phyloP scores from a whole-genome alignment of 192 early-diverging fungal species.

The Fimicolochytrium jonesii region DNA sequence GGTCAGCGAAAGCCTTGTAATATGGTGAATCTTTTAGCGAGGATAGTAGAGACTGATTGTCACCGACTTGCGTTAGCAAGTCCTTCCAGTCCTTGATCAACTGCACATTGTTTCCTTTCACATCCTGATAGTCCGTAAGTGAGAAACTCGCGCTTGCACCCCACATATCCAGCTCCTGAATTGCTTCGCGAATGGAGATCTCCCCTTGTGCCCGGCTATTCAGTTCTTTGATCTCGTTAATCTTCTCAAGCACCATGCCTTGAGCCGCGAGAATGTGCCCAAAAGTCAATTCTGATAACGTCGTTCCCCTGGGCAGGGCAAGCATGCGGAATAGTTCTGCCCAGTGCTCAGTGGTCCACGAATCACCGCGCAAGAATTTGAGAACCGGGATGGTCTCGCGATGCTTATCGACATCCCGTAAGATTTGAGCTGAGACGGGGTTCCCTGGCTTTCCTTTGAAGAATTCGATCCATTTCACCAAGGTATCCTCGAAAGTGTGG shows the following conservation, averaged over 20 bases:
- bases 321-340: constrained; percentile 48
- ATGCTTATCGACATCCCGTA: constrained; percentile 40
- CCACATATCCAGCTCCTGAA: constrained; percentile 58
- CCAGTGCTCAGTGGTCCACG: constrained; percentile 58
- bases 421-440: constrained; percentile 32
- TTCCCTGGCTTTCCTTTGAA: constrained; percentile 30
- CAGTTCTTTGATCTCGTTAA: constrained; percentile 51
- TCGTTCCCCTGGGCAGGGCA: constrained; percentile 32
- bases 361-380: constrained; percentile 54
- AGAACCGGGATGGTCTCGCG: constrained; percentile 32
- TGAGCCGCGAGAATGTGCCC: constrained; percentile 34
- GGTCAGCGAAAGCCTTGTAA: constrained; percentile 53
- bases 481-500: constrained; percentile 43
- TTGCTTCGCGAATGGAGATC: constrained; percentile 52
- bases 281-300: constrained; percentile 44
- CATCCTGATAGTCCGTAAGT: constrained; percentile 48
- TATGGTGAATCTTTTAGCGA: constrained; percentile 60
- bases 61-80: constrained; percentile 52
- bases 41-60: constrained; percentile 53
- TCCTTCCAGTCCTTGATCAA: constrained; percentile 61
- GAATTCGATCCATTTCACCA: constrained; percentile 39
- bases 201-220: constrained; percentile 55
- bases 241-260: constrained; percentile 29
- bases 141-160: constrained; percentile 47
- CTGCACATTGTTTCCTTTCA: constrained; percentile 36